These are phyloP conservation scores for Cyberlindnera americana DNA, from an alignment of 805 yeast species.

Conservation along the genomic window DNA sequence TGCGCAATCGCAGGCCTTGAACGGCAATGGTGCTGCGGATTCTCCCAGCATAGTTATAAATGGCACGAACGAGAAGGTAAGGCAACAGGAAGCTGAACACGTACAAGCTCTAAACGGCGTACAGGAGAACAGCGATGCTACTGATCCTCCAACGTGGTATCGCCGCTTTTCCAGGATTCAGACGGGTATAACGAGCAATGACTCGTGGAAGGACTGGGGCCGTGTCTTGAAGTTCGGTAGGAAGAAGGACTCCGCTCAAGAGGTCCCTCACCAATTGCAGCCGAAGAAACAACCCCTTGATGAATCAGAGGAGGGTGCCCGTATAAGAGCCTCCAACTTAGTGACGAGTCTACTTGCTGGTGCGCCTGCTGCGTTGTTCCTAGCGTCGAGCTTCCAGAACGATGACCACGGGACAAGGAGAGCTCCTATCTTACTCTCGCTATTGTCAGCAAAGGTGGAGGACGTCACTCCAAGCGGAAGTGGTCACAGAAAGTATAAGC, in stretches of 20 bases:
- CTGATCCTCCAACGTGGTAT: conserved; percentile 27
- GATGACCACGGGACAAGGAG: conserved; percentile 76
- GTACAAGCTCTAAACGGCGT: too few species aligned
- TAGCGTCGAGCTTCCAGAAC: conserved; percentile 68
- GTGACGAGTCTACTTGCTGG: conserved; percentile 58
- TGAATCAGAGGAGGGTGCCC: conserved; percentile 24
- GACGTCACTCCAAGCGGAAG: conserved; percentile 39
- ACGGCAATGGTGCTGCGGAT: not conserved
- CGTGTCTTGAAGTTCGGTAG: conserved; percentile 27
- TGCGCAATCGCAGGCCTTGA: too few species aligned
- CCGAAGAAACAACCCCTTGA: conserved; percentile 7
- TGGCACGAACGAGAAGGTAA: not conserved
- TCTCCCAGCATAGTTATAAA: not conserved
- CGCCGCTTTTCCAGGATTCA: conserved; percentile 21
- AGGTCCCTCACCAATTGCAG: conserved; percentile 1
- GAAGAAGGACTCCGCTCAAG: conserved; percentile 5
- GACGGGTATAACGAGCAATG: conserved; percentile 13
- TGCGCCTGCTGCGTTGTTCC: conserved; percentile 67
- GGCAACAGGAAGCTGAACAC: not conserved
- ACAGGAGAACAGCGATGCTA: too few species aligned
- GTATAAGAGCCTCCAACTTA: conserved; percentile 38
- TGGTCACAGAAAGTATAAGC: conserved; percentile 43
- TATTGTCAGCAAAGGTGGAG: conserved; percentile 62
- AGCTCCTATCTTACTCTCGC: conserved; percentile 76
- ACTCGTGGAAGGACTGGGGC: conserved; percentile 27